Evolutionary conservation across 2,329 filamentous ascomycete genomes (phyloP).

Genomic region (Aureobasidium sp.): DNA sequence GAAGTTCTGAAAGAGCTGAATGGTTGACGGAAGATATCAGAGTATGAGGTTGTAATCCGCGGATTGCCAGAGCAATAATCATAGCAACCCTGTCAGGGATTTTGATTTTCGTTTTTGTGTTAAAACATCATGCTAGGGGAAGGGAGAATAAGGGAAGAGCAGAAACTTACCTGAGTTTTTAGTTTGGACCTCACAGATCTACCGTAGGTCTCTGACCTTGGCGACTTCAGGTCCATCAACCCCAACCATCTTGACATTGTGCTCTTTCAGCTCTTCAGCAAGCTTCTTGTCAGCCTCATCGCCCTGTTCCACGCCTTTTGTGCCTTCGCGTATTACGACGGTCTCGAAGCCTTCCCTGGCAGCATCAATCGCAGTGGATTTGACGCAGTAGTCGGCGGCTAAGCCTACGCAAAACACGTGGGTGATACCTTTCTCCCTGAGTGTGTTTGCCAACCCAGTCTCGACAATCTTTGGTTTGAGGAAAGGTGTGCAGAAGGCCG

Average conservation of each 20-base stretch:
- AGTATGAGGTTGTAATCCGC: constrained; percentile 12
- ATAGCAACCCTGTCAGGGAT: constrained; percentile 6
- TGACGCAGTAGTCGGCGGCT: constrained; percentile 86
- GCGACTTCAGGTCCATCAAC: constrained; percentile 50
- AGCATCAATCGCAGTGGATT: constrained; percentile 72
- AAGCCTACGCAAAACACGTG: constrained; percentile 82
- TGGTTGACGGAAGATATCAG: not conserved
- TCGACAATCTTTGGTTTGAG: constrained; percentile 50
- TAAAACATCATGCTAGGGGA: constrained; percentile 3
- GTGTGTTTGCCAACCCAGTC: constrained; percentile 53
- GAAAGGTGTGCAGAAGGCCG: constrained; percentile 80
- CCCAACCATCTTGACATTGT: constrained; percentile 58
- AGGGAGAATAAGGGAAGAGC: not conserved
- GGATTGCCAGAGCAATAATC: not conserved
- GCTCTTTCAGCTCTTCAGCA: constrained; percentile 47
- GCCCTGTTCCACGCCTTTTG: constrained; percentile 60
- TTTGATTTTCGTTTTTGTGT: constrained; percentile 15
- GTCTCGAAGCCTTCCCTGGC: constrained; percentile 67
- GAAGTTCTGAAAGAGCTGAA: not conserved
- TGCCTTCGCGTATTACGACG: constrained; percentile 72
- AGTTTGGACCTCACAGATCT: not conserved
- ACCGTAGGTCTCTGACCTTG: constrained; percentile 4
- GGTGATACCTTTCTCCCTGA: constrained; percentile 57
- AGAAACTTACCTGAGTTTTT: not conserved
- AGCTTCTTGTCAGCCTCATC: constrained; percentile 47